Base-by-base conservation (phyloP, 1,139 yeast genomes). In the Yamadazyma epiphylla region DNA sequence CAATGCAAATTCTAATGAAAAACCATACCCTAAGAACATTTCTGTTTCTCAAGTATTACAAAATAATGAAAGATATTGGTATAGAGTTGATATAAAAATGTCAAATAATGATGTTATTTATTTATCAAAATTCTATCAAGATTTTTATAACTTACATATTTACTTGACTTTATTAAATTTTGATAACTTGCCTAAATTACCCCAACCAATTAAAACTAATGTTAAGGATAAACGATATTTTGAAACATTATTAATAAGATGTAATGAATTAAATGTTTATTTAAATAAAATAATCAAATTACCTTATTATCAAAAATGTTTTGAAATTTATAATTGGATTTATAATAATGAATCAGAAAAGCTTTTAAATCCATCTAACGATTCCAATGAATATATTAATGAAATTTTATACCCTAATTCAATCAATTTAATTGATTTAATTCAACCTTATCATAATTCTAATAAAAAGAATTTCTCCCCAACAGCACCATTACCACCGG, bases 121-220 rank as follows among this genome's bases (percentile, higher is more conserved):
- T 32, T 38, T 64, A 13, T 56, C 67, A 29, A 55, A 70, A 25
- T 63, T 57, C 41, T 67, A 67, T 42, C 70, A 64, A 45, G 70
- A 66, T 35, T 67, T 67, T 34, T 67, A 66, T 42, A 56, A 63
- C 30, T 50, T 67, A 24, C 72, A 67, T 41, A 51, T 56, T 13
- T 31, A 41, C 5, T 43, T 56, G 27, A 26, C 37, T 3, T 27
- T 40, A 19, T 37, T 57, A 22, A 39, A 42, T 22, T 26, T 25
- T 15, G 36, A 41, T 8, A 33, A 35, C 5, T 42, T 66, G 13
- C 71, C 71, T 4, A 53, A 50, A 30, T 49, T 65, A 22, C 73
- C 73, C 0, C 64, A 59, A 25, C 72, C 71, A 8, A 49, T 61
- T 27, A 38, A 46, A 32, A 32, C 30, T n/a, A 34, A 31, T 33